Conservation (phyloP, 441 rosid species). For the Populus hybrid region DNA sequence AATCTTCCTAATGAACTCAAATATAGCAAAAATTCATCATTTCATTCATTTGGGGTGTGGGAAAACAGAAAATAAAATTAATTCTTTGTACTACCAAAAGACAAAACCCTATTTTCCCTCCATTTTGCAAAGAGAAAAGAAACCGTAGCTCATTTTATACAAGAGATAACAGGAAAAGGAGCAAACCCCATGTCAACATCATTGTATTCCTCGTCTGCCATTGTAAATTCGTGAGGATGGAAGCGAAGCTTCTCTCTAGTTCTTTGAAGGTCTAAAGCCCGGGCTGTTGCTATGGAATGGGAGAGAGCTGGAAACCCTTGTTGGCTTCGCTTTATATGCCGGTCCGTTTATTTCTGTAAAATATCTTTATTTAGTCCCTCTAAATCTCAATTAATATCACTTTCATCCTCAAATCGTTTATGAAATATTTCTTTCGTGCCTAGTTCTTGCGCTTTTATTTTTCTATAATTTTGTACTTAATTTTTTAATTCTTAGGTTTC, state of each 20-base stretch:
- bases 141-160: not conserved
- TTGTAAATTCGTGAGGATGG: constrained; percentile 17
- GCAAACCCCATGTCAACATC: constrained; percentile 58
- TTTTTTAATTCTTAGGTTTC: not conserved
- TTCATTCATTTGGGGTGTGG: not conserved
- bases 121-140: not conserved
- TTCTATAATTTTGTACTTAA: not conserved
- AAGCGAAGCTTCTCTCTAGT: not conserved
- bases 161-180: not conserved
- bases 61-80: not conserved
- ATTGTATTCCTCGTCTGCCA: constrained; percentile 85
- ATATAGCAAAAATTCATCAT: not conserved
- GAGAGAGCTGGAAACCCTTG: not conserved
- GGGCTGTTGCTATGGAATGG: not conserved
- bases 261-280: constrained; percentile 4
- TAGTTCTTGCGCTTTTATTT: too few relatives aligned
- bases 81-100: not conserved
- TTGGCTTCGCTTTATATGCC: not conserved
- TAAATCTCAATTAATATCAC: not conserved
- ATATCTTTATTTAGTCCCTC: not conserved
- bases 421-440: not conserved
- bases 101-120: not conserved
- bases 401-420: not conserved
- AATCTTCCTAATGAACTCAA: not conserved
- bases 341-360: not conserved